These are phyloP conservation scores for Wickerhamomyces queroliae DNA, from an alignment of 805 yeast genomes.

Conservation along the genomic window DNA sequence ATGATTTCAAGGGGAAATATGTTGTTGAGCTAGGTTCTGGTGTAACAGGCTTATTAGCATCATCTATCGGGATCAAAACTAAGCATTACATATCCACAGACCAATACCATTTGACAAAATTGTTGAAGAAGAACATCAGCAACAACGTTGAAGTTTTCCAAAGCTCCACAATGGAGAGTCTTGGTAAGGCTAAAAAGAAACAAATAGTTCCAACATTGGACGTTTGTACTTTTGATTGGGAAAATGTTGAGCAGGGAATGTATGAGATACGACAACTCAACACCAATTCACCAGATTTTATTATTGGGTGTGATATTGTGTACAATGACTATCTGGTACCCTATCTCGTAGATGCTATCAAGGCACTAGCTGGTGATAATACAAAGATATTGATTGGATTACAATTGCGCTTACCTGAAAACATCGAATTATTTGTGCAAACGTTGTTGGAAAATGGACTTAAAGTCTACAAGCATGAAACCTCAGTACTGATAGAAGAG, in stretches of 20 bases:
- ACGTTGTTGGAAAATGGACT: slow-evolving; percentile 27
- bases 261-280: slow-evolving; percentile 14
- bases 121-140: slow-evolving; percentile 39
- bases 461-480: slow-evolving; percentile 28
- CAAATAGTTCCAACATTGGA: slow-evolving; percentile 25
- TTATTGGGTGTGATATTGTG: slow-evolving; percentile 61
- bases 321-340: slow-evolving; percentile 57
- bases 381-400: slow-evolving; percentile 38
- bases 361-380: slow-evolving; percentile 25
- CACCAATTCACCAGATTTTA: slow-evolving; percentile 32
- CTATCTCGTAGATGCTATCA: slow-evolving; percentile 39
- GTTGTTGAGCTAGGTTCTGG: slow-evolving; percentile 64
- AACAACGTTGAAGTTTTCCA: slow-evolving; percentile 27
- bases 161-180: slow-evolving; percentile 17
- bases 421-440: slow-evolving; percentile 40
- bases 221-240: slow-evolving; percentile 60
- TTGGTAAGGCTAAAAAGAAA: slow-evolving; percentile 2
- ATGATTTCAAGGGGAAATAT: slow-evolving; percentile 13
- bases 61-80: slow-evolving; percentile 29
- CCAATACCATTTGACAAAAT: slow-evolving; percentile 47
- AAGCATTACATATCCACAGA: slow-evolving; percentile 50
- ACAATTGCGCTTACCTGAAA: slow-evolving; percentile 49
- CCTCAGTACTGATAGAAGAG: slow-evolving; percentile 23
- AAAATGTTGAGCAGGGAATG: slow-evolving; percentile 32
- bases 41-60: slow-evolving; percentile 44